These are phyloP conservation scores for Daphne laureola DNA, from an alignment of 441 rosid species.

Conservation along the genomic window DNA sequence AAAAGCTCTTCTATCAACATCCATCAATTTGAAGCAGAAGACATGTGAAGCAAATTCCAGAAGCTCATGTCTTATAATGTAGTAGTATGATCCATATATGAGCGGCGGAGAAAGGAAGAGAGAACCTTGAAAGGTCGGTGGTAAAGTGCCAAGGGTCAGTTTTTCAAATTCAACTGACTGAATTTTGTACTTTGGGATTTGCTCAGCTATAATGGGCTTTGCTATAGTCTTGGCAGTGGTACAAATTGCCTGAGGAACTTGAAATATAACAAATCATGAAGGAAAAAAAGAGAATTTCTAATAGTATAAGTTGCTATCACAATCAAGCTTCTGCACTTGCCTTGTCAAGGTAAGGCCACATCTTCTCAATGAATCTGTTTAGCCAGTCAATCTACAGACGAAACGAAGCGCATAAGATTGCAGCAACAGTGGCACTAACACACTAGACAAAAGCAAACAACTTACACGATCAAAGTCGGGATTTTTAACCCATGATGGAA, in stretches of 20 bases:
- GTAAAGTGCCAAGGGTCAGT: constrained; percentile 54
- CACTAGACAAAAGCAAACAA: constrained; percentile 6
- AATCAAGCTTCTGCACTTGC: constrained; percentile 20
- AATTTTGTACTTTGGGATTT: constrained; percentile 56
- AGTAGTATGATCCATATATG: background rate
- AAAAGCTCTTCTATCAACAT: no score
- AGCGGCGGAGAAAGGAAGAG: constrained; percentile 4
- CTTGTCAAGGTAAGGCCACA: constrained; percentile 70
- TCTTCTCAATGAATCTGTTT: constrained; percentile 42
- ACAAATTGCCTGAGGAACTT: constrained; percentile 46
- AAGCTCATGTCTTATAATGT: background rate
- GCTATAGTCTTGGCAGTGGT: constrained; percentile 41
- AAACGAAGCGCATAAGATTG: constrained; percentile 11
- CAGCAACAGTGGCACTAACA: constrained; percentile 7
- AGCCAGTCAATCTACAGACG: constrained; percentile 59
- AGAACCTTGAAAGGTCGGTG: constrained; percentile 60
- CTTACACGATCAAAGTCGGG: constrained; percentile 74
- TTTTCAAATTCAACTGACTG: constrained; percentile 64
- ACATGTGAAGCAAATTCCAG: background rate
- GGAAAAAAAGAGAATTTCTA: constrained; percentile 1
- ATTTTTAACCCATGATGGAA: constrained; percentile 65
- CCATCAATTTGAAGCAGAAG: background rate
- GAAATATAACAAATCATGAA: constrained; percentile 12
- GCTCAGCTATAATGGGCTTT: constrained; percentile 60
- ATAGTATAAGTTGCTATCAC: constrained; percentile 2